Evolutionary conservation across 176 grass and related monocot genomes (phyloP), one percentile per base, ranked within the genome.

Genomic region (Pontederia paniculata): DNA sequence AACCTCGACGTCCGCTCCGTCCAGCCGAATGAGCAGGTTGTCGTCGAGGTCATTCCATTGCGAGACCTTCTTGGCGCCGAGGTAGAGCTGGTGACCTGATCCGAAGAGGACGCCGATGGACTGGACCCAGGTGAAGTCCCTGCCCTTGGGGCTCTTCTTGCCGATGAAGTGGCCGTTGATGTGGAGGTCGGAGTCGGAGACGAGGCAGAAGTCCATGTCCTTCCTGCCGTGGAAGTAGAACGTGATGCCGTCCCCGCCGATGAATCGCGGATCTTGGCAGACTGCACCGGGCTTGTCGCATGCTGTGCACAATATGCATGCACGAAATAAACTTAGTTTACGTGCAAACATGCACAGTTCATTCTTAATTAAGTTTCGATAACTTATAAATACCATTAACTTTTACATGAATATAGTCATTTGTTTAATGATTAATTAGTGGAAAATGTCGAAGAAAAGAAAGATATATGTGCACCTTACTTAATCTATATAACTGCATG

Each of bases 91-190:
- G 56, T 81, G 83, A 15, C 65, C 55, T 1, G 2, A 1, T 12
- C 66, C 70, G 52, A 86, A 86, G 42, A 74, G 63, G 17, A 86
- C 43, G 15, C 72, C 83, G 23, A 86, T 72, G 43, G 78, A 70
- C 52, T 86, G 77, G 41, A 86, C 60, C 60, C 60, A 49, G 12
- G 60, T 63, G 45, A 63, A 63, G 60, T 63, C 60, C 60, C 60
- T 63, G 19, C 60, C 60, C 20, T 48, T 63, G 19, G 13, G 42
- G 60, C 37, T 23, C 41, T 48, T 48, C 44, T 63, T 63, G 15
- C 60, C 60, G 19, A 63, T 63, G 60, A 63, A 63, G 17, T 63
- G 60, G 7, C 16, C 60, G 12, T 63, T 63, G 60, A 63, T 48
- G 44, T 48, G 60, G 18, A 63, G 15, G 12, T 23, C 44, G 5